A percentile compares a stretch with the other conserved stretches of the same genome.
Conservation (phyloP, 805 yeast species). For the Yarrowia deformans region DNA sequence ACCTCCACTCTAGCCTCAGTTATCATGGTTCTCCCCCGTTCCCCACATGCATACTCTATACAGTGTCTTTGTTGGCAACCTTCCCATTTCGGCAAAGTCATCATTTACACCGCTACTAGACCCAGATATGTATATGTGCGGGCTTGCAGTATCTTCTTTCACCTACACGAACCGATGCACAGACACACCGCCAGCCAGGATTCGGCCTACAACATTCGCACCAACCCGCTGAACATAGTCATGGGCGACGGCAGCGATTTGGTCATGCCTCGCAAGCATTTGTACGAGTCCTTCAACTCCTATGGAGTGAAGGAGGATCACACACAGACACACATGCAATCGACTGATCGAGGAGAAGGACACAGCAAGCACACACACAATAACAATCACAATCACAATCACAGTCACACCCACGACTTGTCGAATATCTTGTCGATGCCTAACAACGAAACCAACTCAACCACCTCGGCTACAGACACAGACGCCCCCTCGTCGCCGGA, state of each 20-base stretch:
- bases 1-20: neutral
- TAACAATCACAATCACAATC: neutral
- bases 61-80: conserved; percentile 15
- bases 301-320: neutral
- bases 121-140: conserved; percentile 10
- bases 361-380: neutral
- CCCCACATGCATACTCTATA: neutral
- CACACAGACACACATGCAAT: neutral
- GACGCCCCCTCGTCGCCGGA: too few species aligned
- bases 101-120: neutral
- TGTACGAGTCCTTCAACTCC: conserved; percentile 25
- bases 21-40: too few species aligned
- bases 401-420: neutral
- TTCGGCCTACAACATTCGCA: conserved; percentile 46
- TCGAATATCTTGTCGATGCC: neutral
- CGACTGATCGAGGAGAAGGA: neutral
- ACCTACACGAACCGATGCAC: conserved; percentile 42
- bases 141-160: neutral
- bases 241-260: conserved; percentile 50
- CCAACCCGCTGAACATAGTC: conserved; percentile 50
- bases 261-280: conserved; percentile 41
- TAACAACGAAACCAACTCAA: neutral
- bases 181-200: conserved; percentile 44
- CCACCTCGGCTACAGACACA: neutral
- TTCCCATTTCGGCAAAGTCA: conserved; percentile 30